Evolutionary conservation across 2,329 filamentous ascomycete species (phyloP).

Genomic region (Alternaria sp.): DNA sequence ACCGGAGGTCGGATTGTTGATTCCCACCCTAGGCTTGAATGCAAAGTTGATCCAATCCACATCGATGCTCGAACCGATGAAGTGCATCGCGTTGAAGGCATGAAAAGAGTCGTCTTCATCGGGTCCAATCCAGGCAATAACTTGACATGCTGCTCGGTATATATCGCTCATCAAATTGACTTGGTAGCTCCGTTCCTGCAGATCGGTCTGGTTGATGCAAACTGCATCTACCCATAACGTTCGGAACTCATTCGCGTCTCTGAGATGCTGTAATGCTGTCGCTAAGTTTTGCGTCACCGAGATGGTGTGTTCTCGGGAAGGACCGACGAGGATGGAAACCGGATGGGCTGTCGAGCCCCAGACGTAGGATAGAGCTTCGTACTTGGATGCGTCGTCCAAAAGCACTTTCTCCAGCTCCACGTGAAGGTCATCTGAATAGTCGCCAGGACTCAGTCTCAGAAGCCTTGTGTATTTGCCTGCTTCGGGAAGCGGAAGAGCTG

Average conservation of each 20-base stretch:
- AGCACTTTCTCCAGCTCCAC: neutral
- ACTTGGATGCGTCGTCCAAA: neutral
- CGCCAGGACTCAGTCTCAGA: neutral
- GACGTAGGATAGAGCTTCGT: neutral
- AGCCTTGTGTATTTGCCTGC: neutral
- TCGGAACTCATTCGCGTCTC: neutral
- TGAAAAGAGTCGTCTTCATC: neutral
- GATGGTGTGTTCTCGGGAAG: neutral
- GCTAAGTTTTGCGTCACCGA: neutral
- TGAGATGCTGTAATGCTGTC: neutral
- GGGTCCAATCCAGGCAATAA: neutral
- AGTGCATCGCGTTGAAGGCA: neutral
- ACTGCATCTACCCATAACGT: neutral
- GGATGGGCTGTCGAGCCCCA: neutral
- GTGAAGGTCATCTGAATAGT: neutral
- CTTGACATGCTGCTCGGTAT: neutral
- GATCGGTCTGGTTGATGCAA: neutral
- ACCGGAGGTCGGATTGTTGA: accelerated
- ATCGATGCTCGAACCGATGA: neutral
- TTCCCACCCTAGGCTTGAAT: neutral
- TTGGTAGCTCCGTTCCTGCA: neutral
- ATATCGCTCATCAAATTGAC: neutral
- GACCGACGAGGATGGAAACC: neutral
- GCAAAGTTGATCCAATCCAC: neutral
- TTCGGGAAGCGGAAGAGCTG: neutral